A percentile compares a stretch with the other conserved stretches of the same genome.
These are phyloP conservation scores for Fusarium sp. DNA, from an alignment of 2,329 filamentous ascomycete species.

Conservation along the genomic window DNA sequence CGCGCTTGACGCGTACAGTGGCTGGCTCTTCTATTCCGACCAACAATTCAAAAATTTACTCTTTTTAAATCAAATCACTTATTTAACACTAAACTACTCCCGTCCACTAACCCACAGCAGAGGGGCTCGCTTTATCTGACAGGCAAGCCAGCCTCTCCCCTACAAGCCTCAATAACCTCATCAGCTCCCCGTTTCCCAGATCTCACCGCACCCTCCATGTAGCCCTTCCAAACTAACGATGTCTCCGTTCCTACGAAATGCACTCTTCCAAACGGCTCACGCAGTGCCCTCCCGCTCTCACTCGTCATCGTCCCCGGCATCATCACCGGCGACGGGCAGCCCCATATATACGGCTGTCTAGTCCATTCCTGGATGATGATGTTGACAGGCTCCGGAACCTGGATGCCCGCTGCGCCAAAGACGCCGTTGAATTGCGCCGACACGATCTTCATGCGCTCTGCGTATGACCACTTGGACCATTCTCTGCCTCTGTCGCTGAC, in stretches of 20 bases:
- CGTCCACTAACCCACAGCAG: too few relatives aligned
- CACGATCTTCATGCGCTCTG: conserved; percentile 7
- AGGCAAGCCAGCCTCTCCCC: background rate
- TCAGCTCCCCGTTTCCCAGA: conserved; percentile 33
- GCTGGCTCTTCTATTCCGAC: background rate
- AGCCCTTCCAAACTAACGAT: conserved; percentile 40
- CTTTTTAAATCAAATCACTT: background rate
- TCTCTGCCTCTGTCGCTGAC: conserved; percentile 43
- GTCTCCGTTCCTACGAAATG: conserved; percentile 43
- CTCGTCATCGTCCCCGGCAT: conserved; percentile 17
- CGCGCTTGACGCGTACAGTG: conserved; percentile 13
- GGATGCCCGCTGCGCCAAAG: conserved; percentile 16
- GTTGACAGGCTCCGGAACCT: conserved; percentile 27
- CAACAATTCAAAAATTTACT: background rate
- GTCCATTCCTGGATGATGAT: conserved; percentile 32
- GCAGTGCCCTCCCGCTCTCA: conserved; percentile 42
- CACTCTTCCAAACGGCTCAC: conserved; percentile 39
- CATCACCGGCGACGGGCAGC: conserved; percentile 33
- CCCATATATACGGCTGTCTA: conserved; percentile 30
- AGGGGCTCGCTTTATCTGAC: too few relatives aligned
- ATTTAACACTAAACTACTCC: background rate
- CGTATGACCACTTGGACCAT: conserved; percentile 22
- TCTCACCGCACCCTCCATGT: conserved; percentile 41
- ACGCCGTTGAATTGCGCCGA: conserved; percentile 17
- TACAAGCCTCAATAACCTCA: conserved; percentile 27